These are phyloP conservation scores for Coniferiporia weirii DNA, from an alignment of 1,284 basidiomycete genomes.

Conservation along the genomic window DNA sequence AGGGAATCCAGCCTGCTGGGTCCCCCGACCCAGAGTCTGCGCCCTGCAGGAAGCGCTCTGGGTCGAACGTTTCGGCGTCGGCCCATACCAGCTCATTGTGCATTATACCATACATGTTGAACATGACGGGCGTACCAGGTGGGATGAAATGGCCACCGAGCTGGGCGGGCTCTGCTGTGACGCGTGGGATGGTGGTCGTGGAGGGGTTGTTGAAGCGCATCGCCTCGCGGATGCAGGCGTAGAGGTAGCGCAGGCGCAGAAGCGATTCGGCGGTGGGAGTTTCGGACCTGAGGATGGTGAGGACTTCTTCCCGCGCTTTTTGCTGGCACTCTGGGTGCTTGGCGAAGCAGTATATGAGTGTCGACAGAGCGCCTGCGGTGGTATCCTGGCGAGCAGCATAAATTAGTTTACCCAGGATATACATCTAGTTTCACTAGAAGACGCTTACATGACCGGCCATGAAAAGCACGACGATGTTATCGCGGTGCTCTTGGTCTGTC, in stretches of 20 bases:
- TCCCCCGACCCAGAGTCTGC: background rate
- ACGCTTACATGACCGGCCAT: slow-evolving; percentile 29
- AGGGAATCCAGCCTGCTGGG: background rate
- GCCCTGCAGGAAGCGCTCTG: slow-evolving; percentile 22
- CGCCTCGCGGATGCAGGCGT: slow-evolving; percentile 31
- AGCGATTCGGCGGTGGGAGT: slow-evolving; percentile 20
- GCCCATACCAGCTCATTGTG: slow-evolving; percentile 25
- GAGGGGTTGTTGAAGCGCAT: slow-evolving; percentile 31
- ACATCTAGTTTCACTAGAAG: background rate
- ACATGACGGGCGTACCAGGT: slow-evolving; percentile 24
- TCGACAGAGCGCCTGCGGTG: slow-evolving; percentile 29
- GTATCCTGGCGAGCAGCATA: slow-evolving; percentile 26
- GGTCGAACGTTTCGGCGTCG: slow-evolving; percentile 21
- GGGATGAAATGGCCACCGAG: slow-evolving; percentile 21
- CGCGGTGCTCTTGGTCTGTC: slow-evolving; percentile 27
- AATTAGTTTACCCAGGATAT: background rate
- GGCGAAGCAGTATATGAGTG: slow-evolving; percentile 30
- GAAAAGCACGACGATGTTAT: slow-evolving; percentile 32
- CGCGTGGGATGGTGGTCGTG: slow-evolving; percentile 27
- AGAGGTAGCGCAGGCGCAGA: slow-evolving; percentile 12
- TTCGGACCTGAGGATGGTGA: slow-evolving; percentile 15
- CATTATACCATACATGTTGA: slow-evolving; percentile 29
- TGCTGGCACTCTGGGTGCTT: slow-evolving; percentile 27
- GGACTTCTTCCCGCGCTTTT: slow-evolving; percentile 26
- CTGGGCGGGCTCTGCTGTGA: slow-evolving; percentile 17